phyloP scores from a whole-genome alignment of 805 yeast genomes.

The Candida caryicola region DNA sequence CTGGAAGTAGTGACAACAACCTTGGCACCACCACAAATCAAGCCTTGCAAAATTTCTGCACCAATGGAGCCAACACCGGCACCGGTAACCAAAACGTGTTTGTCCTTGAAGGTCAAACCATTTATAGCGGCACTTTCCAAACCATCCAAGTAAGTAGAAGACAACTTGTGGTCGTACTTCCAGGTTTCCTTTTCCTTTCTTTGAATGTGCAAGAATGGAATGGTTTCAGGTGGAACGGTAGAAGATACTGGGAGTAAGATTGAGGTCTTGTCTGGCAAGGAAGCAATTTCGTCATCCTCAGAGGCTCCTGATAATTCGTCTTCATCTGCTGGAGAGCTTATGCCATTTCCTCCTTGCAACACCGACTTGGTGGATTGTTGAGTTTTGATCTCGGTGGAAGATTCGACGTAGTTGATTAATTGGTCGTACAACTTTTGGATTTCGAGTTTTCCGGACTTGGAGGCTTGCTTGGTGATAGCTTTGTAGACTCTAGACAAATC shows the following conservation, averaged over 20 bases:
- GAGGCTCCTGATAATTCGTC: conserved; percentile 47
- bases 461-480: conserved; percentile 71
- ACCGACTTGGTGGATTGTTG: conserved; percentile 57
- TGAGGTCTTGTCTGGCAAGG: conserved; percentile 70
- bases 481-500: conserved; percentile 81
- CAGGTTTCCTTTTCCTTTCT: conserved; percentile 74
- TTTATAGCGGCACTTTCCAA: conserved; percentile 92
- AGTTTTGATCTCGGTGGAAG: conserved; percentile 68
- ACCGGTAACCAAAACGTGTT: conserved; percentile 90
- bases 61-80: conserved; percentile 99
- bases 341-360: conserved; percentile 42
- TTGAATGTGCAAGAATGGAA: conserved; percentile 93
- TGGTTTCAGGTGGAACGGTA: conserved; percentile 73
- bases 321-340: conserved; percentile 39
- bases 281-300: conserved; percentile 77
- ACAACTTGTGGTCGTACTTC: conserved; percentile 77
- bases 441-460: conserved; percentile 62
- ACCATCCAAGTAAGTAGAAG: conserved; percentile 80
- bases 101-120: conserved; percentile 86
- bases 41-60: conserved; percentile 92
- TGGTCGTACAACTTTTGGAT: conserved; percentile 70
- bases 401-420: conserved; percentile 64
- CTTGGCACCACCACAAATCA: conserved; percentile 96
- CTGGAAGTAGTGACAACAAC: conserved; percentile 95
- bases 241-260: conserved; percentile 73